Percentiles rank a stretch among this genome's conserved stretches.
Conservation (phyloP, 192 early-diverging fungal genomes). For the Chytriomyces sp. region DNA sequence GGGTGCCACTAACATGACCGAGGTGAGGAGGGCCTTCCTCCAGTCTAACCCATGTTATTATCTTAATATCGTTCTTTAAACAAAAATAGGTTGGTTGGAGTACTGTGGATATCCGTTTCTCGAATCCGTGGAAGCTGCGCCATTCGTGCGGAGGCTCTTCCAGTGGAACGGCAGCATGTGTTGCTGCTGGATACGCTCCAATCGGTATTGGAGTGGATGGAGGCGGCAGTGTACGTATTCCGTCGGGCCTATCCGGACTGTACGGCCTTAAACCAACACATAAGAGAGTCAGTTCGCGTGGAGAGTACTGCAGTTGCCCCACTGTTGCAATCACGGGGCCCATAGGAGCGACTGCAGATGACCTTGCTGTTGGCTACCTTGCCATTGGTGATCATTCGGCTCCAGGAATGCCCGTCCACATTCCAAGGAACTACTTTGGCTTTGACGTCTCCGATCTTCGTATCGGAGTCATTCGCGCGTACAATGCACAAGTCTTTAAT, state of each 20-base stretch:
- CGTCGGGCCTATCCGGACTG: conserved; percentile 70
- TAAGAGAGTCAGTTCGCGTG: conserved; percentile 60
- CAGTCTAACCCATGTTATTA: conserved; percentile 56
- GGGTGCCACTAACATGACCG: conserved; percentile 75
- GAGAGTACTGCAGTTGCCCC: conserved; percentile 56
- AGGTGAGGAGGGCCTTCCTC: conserved; percentile 58
- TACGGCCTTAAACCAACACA: conserved; percentile 77
- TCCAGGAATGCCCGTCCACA: conserved; percentile 54
- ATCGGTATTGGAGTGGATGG: conserved; percentile 61
- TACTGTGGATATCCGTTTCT: conserved; percentile 57
- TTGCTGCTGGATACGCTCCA: conserved; percentile 66
- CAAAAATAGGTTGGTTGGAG: conserved; percentile 37
- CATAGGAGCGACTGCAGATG: conserved; percentile 67
- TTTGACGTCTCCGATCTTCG: conserved; percentile 16
- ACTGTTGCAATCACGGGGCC: conserved; percentile 68
- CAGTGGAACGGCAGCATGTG: conserved; percentile 66
- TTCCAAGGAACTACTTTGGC: conserved; percentile 48
- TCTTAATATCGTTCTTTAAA: background rate
- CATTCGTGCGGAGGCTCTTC: conserved; percentile 72
- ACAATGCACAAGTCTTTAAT: conserved; percentile 23
- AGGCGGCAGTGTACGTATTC: conserved; percentile 51
- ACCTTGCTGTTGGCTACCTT: conserved; percentile 61
- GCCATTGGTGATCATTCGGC: conserved; percentile 43
- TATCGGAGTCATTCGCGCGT: conserved; percentile 23
- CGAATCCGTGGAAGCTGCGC: conserved; percentile 61